Evolutionary conservation across 352 stramenopile genomes (phyloP), one percentile per base, ranked within the genome.

Genomic region (Globisporangium orthogonon): DNA sequence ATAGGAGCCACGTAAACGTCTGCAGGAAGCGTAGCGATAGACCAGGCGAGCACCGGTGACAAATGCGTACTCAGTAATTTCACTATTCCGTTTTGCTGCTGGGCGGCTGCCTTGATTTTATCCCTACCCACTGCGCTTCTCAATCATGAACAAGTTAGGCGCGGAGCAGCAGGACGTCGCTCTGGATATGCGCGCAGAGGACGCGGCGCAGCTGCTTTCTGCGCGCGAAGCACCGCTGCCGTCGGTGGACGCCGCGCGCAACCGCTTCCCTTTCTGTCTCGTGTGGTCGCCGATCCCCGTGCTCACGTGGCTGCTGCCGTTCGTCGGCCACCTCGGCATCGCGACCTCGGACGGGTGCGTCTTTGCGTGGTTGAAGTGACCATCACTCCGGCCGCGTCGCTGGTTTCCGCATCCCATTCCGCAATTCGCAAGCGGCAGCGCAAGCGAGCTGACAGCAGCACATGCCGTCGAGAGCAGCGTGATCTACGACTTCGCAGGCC

Each of bases 251-350:
- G 48, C 62, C 14, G 63, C 59, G 0, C 62, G 60, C 10, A 70
- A 84, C 39, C 80, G 81, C 50, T 97, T 90, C 67, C 90, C 91
- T 11, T 96, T 92, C 73, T 97, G 90, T 67, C 85, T 98, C 54
- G 88, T 97, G 43, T 98, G 91, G 91, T 94, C 83, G 50, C 91
- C 91, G 18, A 76, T 98, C 15, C 91, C 91, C 7, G 56, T 89
- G 29, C 70, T 98, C 54, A 97, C 92, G 50, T 98, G 86, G 83
- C 70, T 98, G 37, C 60, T 98, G 48, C 96, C 96, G 28, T 98
- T 98, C 72, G 98, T 98, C 66, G 96, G 96, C n/a, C 96, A 96
- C 56, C 70, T 98, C 69, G 96, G 96, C 23, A 96, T 99, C 58
- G 75, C 88, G 17, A 87, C 97, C 52, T 97, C 86, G 5, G 71